Conservation (phyloP, 306 rosid species). For the Trichosanthes truncata region DNA sequence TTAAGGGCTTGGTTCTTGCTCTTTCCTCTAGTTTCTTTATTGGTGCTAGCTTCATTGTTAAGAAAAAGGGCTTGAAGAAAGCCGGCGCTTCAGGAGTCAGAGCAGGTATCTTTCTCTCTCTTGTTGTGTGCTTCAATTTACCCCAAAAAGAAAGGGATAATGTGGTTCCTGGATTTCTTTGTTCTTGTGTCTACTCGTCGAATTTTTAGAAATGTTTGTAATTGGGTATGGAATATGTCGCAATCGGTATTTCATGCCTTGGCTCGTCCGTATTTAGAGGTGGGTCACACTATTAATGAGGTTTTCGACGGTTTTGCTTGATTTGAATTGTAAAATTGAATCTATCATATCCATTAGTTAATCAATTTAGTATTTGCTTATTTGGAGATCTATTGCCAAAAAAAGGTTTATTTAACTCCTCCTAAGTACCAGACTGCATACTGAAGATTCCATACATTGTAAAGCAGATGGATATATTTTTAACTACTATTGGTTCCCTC, state of each 20-base stretch:
- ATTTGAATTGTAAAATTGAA: background rate
- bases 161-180: background rate
- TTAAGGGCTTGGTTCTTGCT: conserved; percentile 67
- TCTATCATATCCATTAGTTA: background rate
- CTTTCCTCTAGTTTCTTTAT: conserved; percentile 81
- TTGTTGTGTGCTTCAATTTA: background rate
- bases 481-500: background rate
- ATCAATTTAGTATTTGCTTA: background rate
- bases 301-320: background rate
- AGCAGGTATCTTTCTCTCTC: conserved; percentile 41
- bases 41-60: conserved; percentile 85
- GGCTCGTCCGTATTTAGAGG: background rate
- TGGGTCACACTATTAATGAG: background rate
- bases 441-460: background rate
- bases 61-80: conserved; percentile 81
- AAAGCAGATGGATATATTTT: background rate
- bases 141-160: background rate
- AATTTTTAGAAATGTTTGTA: background rate
- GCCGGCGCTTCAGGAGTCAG: conserved; percentile 87
- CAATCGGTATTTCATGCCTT: background rate
- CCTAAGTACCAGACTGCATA: background rate
- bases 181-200: background rate
- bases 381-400: background rate
- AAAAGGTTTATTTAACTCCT: background rate
- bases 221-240: background rate